Evolutionary conservation across 2,329 filamentous ascomycete genomes (phyloP), one percentile per base, ranked within the genome.

Genomic region (Ilyonectria destructans): DNA sequence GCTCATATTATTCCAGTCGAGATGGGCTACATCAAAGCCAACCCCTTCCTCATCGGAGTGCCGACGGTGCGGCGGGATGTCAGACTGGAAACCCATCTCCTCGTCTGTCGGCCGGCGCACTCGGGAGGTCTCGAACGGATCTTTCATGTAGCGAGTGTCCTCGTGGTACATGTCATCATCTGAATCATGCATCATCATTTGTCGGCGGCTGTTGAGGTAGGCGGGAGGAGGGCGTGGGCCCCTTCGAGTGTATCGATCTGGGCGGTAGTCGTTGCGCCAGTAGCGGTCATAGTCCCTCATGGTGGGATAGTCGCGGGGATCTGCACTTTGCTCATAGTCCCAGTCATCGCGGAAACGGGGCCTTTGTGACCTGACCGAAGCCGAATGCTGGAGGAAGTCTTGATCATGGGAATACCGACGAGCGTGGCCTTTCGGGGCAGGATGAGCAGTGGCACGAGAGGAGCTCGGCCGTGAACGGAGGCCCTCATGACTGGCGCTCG

Each of bases 1-100:
- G 6, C 77, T 81, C 48, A 85, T 69, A 40, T 78, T 75, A 29
- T 80, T 79, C 79, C 83, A 84, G 61, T 84, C 78, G 19, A 84
- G 71, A 19, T 75, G 72, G 29, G 71, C 65, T 2, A 73, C 70
- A 26, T 68, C 70, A 4, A 76, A 64, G 4, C 72, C 69, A 37
- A 69, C 12, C 5, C 51, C 51, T 12, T 54, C 56, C 19, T 67
- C 65, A 10, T 72, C 62, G 46, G 65, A 57, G 15, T 72, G 62
- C 23, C 67, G 71, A 33, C 65, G 69, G 23, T 55, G 58, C 15
- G 60, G 51, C 35, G 61, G 56, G 7, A 58, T 68, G 21, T 58
- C 64, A 19, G 64, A 31, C 15, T 52, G 55, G 40, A 33, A 69
- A 43, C 71, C 74, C 70, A 73, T 69, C 61, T 77, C 76, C 58